Percentiles rank a stretch among this genome's conserved stretches.
phyloP scores from a whole-genome alignment of 2,329 filamentous ascomycete species.

The Alternaria burnsii region DNA sequence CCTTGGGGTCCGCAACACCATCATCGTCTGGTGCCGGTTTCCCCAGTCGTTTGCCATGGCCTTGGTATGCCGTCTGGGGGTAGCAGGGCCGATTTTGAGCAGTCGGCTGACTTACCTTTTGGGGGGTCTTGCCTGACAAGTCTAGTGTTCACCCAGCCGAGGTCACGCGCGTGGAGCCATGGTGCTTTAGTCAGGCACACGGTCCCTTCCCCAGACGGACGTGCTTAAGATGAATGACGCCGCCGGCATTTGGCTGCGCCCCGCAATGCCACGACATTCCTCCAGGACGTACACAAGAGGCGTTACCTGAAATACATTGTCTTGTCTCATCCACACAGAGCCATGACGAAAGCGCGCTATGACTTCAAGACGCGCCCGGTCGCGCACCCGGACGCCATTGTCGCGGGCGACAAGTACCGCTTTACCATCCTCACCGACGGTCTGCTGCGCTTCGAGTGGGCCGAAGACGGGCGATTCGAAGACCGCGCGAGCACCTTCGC shows the following conservation, averaged over 20 bases:
- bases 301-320: slow-evolving; percentile 18
- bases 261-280: slow-evolving; percentile 26
- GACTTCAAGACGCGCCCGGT: slow-evolving; percentile 55
- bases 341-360: slow-evolving; percentile 51
- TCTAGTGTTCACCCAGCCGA: slow-evolving; percentile 12
- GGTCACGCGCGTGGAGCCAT: slow-evolving; percentile 38
- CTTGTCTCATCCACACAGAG: slow-evolving; percentile 10
- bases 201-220: slow-evolving; percentile 12
- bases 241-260: slow-evolving; percentile 24
- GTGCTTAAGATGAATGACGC: slow-evolving; percentile 32
- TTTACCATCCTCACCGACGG: slow-evolving; percentile 67
- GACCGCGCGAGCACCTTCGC: slow-evolving; percentile 70
- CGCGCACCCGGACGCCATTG: slow-evolving; percentile 57
- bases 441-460: slow-evolving; percentile 69
- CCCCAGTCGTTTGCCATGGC: slow-evolving; percentile 19
- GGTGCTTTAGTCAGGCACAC: neutral
- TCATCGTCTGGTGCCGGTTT: slow-evolving; percentile 15
- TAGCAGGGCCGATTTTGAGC: slow-evolving; percentile 22
- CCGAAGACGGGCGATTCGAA: slow-evolving; percentile 67
- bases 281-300: slow-evolving; percentile 18
- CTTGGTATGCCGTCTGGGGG: slow-evolving; percentile 12
- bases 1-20: slow-evolving; percentile 21
- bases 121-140: neutral
- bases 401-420: slow-evolving; percentile 62
- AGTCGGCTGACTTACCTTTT: slow-evolving; percentile 30